Conservation (phyloP, 805 yeast genomes). For the Torulaspora maleeae region DNA sequence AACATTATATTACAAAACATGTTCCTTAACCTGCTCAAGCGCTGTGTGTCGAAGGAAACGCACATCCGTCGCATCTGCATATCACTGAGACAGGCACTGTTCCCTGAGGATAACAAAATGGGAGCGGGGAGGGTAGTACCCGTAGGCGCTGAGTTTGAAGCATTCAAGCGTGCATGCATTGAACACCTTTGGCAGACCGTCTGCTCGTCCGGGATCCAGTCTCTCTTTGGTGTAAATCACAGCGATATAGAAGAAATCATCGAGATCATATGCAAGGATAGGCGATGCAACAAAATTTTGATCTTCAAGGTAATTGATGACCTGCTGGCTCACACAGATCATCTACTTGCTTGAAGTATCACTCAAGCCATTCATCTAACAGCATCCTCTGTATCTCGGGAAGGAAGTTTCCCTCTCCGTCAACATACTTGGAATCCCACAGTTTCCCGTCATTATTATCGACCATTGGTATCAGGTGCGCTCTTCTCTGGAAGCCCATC, state of each 20-base stretch:
- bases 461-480: conserved; percentile 29
- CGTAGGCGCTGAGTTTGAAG: conserved; percentile 36
- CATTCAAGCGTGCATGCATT: conserved; percentile 28
- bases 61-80: not conserved
- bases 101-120: conserved; percentile 48
- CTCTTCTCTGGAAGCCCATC: conserved; percentile 31
- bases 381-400: conserved; percentile 21
- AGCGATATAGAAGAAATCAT: conserved; percentile 25
- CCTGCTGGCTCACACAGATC: conserved; percentile 33
- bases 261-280: conserved; percentile 37
- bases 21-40: conserved; percentile 8
- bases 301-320: conserved; percentile 42
- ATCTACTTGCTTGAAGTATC: not conserved
- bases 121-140: conserved; percentile 47
- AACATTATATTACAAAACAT: conserved; percentile 9
- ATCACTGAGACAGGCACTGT: conserved; percentile 37
- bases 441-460: conserved; percentile 15
- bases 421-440: conserved; percentile 29
- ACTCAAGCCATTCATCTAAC: conserved; percentile 18
- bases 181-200: conserved; percentile 26
- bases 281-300: conserved; percentile 42
- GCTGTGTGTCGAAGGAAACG: not conserved
- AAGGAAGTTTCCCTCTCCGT: conserved; percentile 26
- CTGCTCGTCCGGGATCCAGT: conserved; percentile 14
- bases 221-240: conserved; percentile 20